A percentile compares a stretch with the other conserved stretches of the same genome.
Conservation (phyloP, 345 rosid species). For the Eucalyptus decipiens region DNA sequence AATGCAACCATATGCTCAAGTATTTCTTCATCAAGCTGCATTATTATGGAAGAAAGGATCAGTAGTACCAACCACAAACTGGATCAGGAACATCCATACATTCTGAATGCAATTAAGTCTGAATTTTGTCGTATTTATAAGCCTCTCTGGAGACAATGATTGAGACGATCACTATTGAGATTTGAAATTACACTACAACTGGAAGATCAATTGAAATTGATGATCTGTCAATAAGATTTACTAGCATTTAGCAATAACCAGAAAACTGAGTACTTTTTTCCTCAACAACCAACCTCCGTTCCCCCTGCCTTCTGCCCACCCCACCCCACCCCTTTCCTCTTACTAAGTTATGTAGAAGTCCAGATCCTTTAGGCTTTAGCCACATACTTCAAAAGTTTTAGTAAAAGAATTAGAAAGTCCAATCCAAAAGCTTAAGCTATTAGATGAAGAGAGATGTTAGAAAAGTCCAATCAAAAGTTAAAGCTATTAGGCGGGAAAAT, state of each 20-base stretch:
- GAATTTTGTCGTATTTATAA: not conserved
- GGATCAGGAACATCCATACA: not conserved
- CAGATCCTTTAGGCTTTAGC: not conserved
- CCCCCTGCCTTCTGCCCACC: too few species aligned
- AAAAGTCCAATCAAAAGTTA: not conserved
- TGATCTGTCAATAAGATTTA: not conserved
- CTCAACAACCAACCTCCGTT: not conserved
- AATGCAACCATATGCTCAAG: constrained; percentile 59
- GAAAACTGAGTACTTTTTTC: not conserved
- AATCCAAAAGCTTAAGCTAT: not conserved
- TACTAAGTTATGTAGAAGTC: not conserved
- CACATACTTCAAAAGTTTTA: not conserved
- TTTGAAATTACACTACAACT: not conserved
- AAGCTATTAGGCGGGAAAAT: not conserved
- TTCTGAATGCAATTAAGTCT: not conserved
- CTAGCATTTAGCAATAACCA: not conserved
- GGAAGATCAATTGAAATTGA: not conserved
- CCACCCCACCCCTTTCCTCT: not conserved
- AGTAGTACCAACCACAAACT: not conserved
- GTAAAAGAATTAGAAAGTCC: not conserved
- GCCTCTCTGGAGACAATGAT: not conserved
- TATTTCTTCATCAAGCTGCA: constrained; percentile 86
- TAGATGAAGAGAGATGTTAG: not conserved
- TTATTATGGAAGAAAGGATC: not conserved
- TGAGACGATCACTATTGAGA: not conserved